Evolutionary conservation across 2,329 filamentous ascomycete genomes (phyloP), one percentile per base, ranked within the genome.

Genomic region (Dactylellina leptospora): DNA sequence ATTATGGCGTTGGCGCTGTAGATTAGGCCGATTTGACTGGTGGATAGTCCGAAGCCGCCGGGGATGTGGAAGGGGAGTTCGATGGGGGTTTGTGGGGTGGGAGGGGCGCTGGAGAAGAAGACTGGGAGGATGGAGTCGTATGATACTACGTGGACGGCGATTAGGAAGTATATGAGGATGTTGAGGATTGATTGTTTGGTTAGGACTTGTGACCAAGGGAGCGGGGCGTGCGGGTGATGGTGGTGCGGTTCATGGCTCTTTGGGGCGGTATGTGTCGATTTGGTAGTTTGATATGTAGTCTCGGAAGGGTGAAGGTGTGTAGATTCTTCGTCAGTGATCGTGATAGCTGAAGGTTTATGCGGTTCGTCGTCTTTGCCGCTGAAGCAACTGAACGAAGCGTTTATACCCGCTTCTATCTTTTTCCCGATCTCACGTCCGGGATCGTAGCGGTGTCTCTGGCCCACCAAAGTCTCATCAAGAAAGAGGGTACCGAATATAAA

Each of bases 91-190:
- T 30, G 85, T 80, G 3, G 82, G 79, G 3, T 83, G 78, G 87
- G 83, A 0, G 80, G 80, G 0, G 90, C 89, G 74, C 91, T 89
- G 80, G 96, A 90, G 77, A 97, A 85, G 79, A 96, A 96, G 0
- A 97, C 91, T 2, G 92, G 90, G 1, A 97, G 85, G 1, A 93
- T 84, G 78, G 96, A 92, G 79, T 97, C 93, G 78, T 88, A 97
- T 0, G 91, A 88, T 38, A 96, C 87, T 0, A 87, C 88, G 79
- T 96, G 92, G 51, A 96, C 84, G 0, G 92, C 90, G 16, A 97
- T 83, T 53, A 95, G 83, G 1, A 89, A 89, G 80, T 97, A 97
- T 0, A 88, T 85, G 1, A 91, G 74, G 0, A 97, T 83, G 74
- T 93, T 90, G 61, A 95, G 83, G 28, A 85, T 83, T 0, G 91